A percentile compares a stretch with the other conserved stretches of the same genome.
These are phyloP conservation scores for Hyaloscypha finlandica DNA, from an alignment of 495 filamentous ascomycete genomes.

Conservation along the genomic window DNA sequence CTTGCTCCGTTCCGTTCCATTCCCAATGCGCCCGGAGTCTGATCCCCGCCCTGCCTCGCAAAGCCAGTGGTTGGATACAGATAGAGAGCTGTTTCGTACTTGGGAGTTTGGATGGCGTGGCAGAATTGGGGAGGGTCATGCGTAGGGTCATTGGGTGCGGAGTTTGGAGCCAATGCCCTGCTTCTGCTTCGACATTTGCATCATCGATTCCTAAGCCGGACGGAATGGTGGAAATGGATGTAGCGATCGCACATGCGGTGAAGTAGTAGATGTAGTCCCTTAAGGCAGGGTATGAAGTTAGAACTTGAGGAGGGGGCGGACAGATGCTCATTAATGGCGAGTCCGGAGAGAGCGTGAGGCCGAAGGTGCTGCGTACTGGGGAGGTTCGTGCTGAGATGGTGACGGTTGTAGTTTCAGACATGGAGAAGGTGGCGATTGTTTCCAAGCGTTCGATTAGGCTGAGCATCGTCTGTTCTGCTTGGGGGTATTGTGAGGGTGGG, in stretches of 20 bases:
- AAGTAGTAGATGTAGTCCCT: constrained; percentile 29
- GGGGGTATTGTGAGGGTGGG: constrained; percentile 15
- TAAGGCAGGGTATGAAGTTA: constrained; percentile 4
- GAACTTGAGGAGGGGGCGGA: constrained; percentile 8
- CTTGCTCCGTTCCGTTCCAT: background rate
- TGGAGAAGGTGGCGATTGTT: constrained; percentile 41
- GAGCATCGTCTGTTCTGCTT: constrained; percentile 43
- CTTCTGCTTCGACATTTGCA: background rate
- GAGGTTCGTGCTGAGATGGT: constrained; percentile 33
- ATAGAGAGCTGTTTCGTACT: constrained; percentile 6
- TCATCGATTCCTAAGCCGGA: background rate
- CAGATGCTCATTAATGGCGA: constrained; percentile 43
- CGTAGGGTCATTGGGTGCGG: background rate
- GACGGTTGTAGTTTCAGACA: constrained; percentile 44
- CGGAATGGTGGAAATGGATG: background rate
- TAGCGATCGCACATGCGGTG: constrained; percentile 24
- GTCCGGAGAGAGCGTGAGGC: constrained; percentile 43
- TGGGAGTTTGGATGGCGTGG: background rate
- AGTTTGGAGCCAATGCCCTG: background rate
- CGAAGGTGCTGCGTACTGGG: constrained; percentile 41
- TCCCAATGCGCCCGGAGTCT: background rate
- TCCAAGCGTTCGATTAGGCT: constrained; percentile 46
- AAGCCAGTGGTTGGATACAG: background rate
- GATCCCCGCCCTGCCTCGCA: background rate
- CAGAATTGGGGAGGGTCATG: background rate